Base-by-base conservation (phyloP, 257 asterid genomes). In the Scutellaria baicalensis region DNA sequence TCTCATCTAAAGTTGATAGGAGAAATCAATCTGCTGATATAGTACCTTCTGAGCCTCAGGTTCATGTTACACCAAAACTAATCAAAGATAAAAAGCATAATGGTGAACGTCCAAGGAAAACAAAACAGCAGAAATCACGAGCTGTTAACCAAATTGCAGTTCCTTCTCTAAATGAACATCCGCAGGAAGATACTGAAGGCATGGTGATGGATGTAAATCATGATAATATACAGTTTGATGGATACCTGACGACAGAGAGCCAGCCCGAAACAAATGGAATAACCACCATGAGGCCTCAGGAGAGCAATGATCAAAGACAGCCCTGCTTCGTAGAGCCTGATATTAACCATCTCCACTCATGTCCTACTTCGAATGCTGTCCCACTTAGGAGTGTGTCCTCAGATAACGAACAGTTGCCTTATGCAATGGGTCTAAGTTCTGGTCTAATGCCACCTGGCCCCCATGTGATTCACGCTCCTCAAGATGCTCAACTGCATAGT, bases 1-100 rank as follows among this genome's bases (percentile, higher is more conserved):
- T 86, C 54, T 90, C 95, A 4, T 90, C 95, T 21, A 83, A 63
- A 74, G 84, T 76, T 74, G 81, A 66, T 63, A 54, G 80, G 78
- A 83, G 71, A 71, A 84, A 73, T 64, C 84, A 75, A 58, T 63
- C 75, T 13, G 17, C 50, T 48, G 83, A 63, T 58, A 50, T 62
- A 20, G 55, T 47, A 23, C 69, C 72, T 39, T 18, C 43, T 65
- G 73, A 59, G 47, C 42, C 73, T 64, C 68, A 48, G 17, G 45
- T 13, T 61, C 21, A 14, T 60, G 71, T 35, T 56, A n/a, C 70
- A 51, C 56, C 74, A 65, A 78, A 74, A 31, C 68, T 68, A 43
- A 62, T 72, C 50, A 79, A 62, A 50, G 85, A 69, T 42, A 76
- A 82, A 51, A 85, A 70, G 23, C 64, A 52, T 39, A 76, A 18